Percentiles rank a stretch among this genome's conserved stretches.
Evolutionary conservation across 2,329 filamentous ascomycete species (phyloP).

Genomic region (Aspergillus sp.): DNA sequence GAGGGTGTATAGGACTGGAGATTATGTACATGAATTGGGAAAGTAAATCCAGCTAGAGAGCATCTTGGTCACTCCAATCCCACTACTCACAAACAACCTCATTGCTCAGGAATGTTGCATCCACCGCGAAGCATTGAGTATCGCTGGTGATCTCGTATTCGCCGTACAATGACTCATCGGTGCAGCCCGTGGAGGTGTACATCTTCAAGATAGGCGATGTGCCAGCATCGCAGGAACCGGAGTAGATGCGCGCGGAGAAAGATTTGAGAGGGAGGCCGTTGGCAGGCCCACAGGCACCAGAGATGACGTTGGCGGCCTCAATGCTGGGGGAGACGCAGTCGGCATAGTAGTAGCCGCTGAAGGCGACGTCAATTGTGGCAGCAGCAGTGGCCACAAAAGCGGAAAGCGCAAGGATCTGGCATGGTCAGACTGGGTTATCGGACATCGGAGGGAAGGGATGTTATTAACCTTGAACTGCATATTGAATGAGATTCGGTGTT

Average conservation of each 20-base stretch:
- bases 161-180: neutral
- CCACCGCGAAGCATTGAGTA: conserved; percentile 1
- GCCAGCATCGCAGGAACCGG: neutral
- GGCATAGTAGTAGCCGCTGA: conserved; percentile 3
- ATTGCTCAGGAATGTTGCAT: conserved; percentile 1
- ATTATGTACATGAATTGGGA: no score
- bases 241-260: conserved; percentile 5
- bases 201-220: neutral
- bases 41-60: neutral
- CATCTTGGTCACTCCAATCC: neutral
- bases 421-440: neutral
- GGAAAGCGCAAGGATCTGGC: neutral
- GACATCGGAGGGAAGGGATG: neutral
- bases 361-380: neutral
- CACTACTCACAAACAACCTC: conserved; percentile 4
- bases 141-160: neutral
- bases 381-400: neutral
- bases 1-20: no score
- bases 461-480: conserved; percentile 1
- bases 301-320: conserved; percentile 5
- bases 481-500: neutral
- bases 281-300: neutral
- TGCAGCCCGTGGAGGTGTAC: conserved; percentile 1
- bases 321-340: conserved; percentile 5
- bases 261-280: neutral